Evolutionary conservation across 163 green algal species (phyloP).

Genomic region (Picocystis sp.): DNA sequence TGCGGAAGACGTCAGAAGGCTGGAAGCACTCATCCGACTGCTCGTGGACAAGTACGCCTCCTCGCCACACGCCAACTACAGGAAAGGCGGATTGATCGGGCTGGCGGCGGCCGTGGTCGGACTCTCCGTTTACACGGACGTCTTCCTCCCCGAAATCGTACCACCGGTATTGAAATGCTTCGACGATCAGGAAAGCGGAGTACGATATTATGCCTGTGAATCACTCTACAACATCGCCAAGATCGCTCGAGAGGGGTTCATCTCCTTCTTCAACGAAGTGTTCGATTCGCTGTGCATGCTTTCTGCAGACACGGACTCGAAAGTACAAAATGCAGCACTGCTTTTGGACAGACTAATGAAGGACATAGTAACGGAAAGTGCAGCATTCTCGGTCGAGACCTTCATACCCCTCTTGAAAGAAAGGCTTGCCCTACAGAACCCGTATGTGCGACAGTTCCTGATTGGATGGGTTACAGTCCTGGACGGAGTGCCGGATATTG

Average conservation of each 20-base stretch:
- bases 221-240: constrained; percentile 97
- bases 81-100: constrained; percentile 65
- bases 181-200: constrained; percentile 45
- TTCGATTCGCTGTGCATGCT: constrained; percentile 82
- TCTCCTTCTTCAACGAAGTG: constrained; percentile 70
- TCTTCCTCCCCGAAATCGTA: constrained; percentile 55
- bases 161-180: constrained; percentile 71
- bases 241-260: constrained; percentile 55
- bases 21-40: constrained; percentile 3
- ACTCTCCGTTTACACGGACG: constrained; percentile 40
- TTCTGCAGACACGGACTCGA: constrained; percentile 65
- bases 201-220: constrained; percentile 91
- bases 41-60: neutral
- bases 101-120: constrained; percentile 80
- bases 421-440: constrained; percentile 60
- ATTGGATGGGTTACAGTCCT: constrained; percentile 43
- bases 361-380: constrained; percentile 31
- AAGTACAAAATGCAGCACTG: constrained; percentile 79
- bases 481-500: constrained; percentile 66
- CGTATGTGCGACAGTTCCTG: constrained; percentile 60
- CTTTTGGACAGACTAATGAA: constrained; percentile 74
- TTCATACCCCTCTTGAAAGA: constrained; percentile 29
- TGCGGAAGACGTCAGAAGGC: neutral
- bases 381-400: too few species aligned
- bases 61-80: neutral